A percentile compares a stretch with the other conserved stretches of the same genome.
phyloP scores from a whole-genome alignment of 768 basidiomycete genomes.

The Xerocomellus amylosporus region DNA sequence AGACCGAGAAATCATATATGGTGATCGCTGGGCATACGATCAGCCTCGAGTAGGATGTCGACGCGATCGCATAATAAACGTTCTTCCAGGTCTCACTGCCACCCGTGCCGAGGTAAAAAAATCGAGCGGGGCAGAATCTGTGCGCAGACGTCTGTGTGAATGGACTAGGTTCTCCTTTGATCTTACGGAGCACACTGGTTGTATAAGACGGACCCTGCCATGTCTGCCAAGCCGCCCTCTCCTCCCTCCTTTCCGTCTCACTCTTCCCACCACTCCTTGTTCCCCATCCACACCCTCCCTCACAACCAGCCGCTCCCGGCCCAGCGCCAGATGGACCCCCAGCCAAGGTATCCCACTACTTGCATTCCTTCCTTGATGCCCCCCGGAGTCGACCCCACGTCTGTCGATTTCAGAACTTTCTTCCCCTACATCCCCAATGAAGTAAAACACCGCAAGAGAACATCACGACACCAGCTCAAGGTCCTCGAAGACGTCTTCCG shows the following conservation, averaged over 20 bases:
- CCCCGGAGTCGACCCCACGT: constrained; percentile 55
- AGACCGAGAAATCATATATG: background rate
- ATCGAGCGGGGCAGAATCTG: background rate
- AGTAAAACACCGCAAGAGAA: constrained; percentile 92
- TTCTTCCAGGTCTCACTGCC: background rate
- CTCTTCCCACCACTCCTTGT: constrained; percentile 25
- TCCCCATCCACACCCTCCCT: constrained; percentile 19
- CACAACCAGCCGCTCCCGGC: constrained; percentile 20
- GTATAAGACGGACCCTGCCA: constrained; percentile 31
- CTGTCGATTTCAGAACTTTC: constrained; percentile 79
- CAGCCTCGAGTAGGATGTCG: constrained; percentile 2
- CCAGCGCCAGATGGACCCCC: constrained; percentile 27
- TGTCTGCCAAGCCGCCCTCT: constrained; percentile 35
- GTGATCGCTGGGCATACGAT: constrained; percentile 9
- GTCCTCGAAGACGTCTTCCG: constrained; percentile 86
- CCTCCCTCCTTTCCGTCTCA: constrained; percentile 37
- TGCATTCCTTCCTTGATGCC: constrained; percentile 48
- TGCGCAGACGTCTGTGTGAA: constrained; percentile 33
- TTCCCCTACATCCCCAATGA: constrained; percentile 89
- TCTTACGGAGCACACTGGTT: constrained; percentile 5
- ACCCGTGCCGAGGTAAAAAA: background rate
- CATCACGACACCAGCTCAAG: constrained; percentile 83
- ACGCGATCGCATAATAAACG: constrained; percentile 7
- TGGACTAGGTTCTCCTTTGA: constrained; percentile 4
- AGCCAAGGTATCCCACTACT: constrained; percentile 36